Evolutionary conservation across 257 asterid genomes (phyloP).

Genomic region (Ilex aquifolium): DNA sequence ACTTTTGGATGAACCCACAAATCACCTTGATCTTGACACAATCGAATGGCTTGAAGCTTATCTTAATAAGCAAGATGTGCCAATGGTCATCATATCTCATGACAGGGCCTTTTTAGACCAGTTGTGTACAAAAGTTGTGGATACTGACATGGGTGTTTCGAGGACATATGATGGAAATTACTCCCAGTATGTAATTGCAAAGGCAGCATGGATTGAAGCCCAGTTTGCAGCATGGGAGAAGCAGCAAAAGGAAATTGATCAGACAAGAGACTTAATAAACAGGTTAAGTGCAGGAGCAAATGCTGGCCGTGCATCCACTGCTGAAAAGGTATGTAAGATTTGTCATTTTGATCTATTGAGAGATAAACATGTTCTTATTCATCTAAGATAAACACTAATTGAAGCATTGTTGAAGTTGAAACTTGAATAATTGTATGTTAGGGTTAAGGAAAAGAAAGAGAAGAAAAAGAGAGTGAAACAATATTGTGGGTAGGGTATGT

Average conservation of each 20-base stretch:
- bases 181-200: constrained; percentile 67
- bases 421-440: too few relatives aligned
- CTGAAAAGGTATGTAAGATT: constrained; percentile 64
- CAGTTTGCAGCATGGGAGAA: constrained; percentile 97
- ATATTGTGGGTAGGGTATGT: too few relatives aligned
- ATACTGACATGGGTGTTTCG: constrained; percentile 95
- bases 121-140: constrained; percentile 91
- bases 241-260: constrained; percentile 89
- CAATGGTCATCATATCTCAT: constrained; percentile 98
- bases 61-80: constrained; percentile 87
- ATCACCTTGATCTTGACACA: constrained; percentile 96
- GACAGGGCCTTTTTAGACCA: constrained; percentile 98
- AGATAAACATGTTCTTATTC: too few relatives aligned
- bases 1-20: constrained; percentile 95
- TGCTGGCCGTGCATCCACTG: constrained; percentile 98
- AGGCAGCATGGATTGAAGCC: constrained; percentile 76
- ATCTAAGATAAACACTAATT: too few relatives aligned
- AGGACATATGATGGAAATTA: constrained; percentile 80
- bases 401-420: too few relatives aligned
- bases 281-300: constrained; percentile 95
- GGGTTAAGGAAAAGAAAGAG: too few relatives aligned
- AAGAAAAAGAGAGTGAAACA: too few relatives aligned
- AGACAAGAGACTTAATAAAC: constrained; percentile 65
- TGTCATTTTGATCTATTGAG: too few relatives aligned
- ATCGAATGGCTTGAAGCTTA: constrained; percentile 98